Evolutionary conservation across 352 stramenopile species (phyloP).

Genomic region (Phytopythium aichiense): DNA sequence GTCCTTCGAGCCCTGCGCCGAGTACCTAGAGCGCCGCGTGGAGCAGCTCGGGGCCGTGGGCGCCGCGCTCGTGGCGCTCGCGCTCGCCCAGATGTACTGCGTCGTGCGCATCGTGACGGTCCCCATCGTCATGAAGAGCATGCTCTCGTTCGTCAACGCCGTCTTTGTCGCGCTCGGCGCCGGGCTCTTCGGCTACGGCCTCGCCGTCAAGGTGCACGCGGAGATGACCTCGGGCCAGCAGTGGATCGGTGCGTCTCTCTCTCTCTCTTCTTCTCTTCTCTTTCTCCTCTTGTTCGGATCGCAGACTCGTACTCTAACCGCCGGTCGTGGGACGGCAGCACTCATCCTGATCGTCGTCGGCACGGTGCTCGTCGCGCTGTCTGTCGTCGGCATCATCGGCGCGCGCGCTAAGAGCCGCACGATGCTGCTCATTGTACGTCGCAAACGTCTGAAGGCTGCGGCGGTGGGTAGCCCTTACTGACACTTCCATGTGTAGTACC

Average conservation of each 20-base stretch:
- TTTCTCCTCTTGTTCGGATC: neutral
- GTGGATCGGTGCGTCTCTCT: conserved; percentile 55
- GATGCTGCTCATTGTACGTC: conserved; percentile 71
- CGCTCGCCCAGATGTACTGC: conserved; percentile 67
- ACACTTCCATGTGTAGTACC: conserved; percentile 39
- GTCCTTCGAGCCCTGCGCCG: conserved; percentile 45
- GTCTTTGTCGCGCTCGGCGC: conserved; percentile 62
- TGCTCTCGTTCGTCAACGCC: conserved; percentile 73
- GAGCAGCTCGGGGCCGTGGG: conserved; percentile 44
- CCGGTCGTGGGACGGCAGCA: conserved; percentile 17
- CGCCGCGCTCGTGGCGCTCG: conserved; percentile 36
- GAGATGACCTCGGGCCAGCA: conserved; percentile 64
- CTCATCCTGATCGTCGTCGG: conserved; percentile 71
- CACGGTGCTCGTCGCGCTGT: conserved; percentile 58
- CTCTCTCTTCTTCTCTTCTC: neutral
- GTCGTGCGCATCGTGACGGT: conserved; percentile 83
- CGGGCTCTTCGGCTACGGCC: conserved; percentile 51
- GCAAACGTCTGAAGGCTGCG: no score
- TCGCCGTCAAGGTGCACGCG: conserved; percentile 51
- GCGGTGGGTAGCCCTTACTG: neutral
- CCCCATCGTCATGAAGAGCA: conserved; percentile 82
- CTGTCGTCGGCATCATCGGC: conserved; percentile 63
- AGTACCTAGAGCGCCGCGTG: conserved; percentile 48
- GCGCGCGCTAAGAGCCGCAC: conserved; percentile 68
- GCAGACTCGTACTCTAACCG: neutral